These are phyloP conservation scores for Starmerella vaccinii DNA, from an alignment of 805 yeast genomes.

Conservation along the genomic window DNA sequence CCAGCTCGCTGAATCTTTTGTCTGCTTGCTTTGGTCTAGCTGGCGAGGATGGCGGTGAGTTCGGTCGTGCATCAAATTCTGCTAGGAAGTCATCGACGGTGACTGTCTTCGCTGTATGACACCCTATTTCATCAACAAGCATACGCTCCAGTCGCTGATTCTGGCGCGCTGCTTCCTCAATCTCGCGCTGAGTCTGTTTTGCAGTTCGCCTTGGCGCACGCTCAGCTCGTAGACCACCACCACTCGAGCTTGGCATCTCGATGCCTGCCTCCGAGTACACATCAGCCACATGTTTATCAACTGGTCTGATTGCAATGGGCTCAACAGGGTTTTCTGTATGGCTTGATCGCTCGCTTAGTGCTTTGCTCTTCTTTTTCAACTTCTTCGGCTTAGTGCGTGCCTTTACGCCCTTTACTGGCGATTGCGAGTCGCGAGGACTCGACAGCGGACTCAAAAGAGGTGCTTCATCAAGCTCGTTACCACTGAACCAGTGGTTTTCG, in stretches of 20 bases:
- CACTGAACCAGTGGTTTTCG: conserved; percentile 1
- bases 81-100: conserved; percentile 18
- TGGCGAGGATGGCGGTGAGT: neutral
- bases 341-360: no score
- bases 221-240: neutral
- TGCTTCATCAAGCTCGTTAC: neutral
- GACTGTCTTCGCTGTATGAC: conserved; percentile 10
- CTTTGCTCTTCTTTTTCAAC: neutral
- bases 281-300: neutral
- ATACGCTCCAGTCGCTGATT: conserved; percentile 17
- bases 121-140: conserved; percentile 14
- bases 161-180: conserved; percentile 14
- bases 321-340: no score
- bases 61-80: neutral
- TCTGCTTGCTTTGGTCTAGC: neutral
- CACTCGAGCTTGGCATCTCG: neutral
- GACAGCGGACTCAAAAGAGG: neutral
- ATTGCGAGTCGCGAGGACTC: neutral
- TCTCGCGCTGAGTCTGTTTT: conserved; percentile 11
- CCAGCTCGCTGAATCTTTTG: conserved; percentile 1
- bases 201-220: neutral
- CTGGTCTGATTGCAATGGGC: no score
- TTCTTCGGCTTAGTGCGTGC: neutral
- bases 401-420: neutral
- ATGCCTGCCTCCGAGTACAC: neutral